These are phyloP conservation scores for Orbilia ellipsospora DNA, from an alignment of 2,329 filamentous ascomycete genomes.

Conservation along the genomic window DNA sequence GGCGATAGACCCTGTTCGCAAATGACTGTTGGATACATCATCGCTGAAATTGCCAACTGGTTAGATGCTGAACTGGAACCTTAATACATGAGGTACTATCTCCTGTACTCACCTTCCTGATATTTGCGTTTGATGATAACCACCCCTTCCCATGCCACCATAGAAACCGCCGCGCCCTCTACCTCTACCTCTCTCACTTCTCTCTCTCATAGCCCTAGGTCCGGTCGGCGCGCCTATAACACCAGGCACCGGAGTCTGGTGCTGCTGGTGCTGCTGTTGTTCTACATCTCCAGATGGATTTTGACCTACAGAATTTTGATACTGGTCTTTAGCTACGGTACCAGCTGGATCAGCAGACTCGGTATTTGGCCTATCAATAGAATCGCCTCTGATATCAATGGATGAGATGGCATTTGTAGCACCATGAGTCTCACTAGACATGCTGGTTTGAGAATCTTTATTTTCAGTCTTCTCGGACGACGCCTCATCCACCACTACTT, in stretches of 20 bases:
- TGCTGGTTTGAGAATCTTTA: conserved; percentile 49
- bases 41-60: conserved; percentile 18
- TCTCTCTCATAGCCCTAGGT: conserved; percentile 93
- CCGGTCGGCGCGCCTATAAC: conserved; percentile 83
- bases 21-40: conserved; percentile 25
- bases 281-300: conserved; percentile 55
- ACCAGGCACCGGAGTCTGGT: conserved; percentile 69
- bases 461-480: conserved; percentile 33
- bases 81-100: too few relatives aligned
- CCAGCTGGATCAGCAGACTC: conserved; percentile 44
- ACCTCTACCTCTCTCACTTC: conserved; percentile 61
- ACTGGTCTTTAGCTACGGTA: conserved; percentile 58
- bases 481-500: conserved; percentile 43
- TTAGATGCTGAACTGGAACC: conserved; percentile 2
- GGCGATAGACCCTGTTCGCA: conserved; percentile 44
- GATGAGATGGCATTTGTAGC: conserved; percentile 54
- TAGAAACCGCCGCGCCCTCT: conserved; percentile 49
- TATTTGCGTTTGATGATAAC: conserved; percentile 52
- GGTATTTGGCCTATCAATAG: conserved; percentile 24
- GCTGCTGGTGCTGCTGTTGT: conserved; percentile 45
- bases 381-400: conserved; percentile 50
- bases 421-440: conserved; percentile 54
- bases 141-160: conserved; percentile 55
- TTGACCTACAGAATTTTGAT: conserved; percentile 59
- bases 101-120: conserved; percentile 39